Base-by-base conservation (phyloP, 768 basidiomycete species). In the Russula dissimulans region DNA sequence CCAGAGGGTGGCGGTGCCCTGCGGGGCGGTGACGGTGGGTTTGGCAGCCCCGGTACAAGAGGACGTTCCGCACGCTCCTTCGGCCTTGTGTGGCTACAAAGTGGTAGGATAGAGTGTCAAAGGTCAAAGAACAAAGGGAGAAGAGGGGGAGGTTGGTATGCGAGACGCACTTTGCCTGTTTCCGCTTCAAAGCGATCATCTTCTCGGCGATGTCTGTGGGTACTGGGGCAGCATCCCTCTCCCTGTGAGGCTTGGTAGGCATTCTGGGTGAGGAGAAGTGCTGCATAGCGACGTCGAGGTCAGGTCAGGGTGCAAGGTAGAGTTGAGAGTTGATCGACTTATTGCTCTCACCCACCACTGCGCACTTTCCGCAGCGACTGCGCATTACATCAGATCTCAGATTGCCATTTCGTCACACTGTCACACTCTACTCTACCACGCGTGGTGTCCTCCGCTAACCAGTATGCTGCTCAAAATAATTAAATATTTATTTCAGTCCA, bases 121-220 rank as follows among this genome's bases (percentile, higher is more conserved):
- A 17, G 31, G 29, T 54, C 8, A 42, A 53, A 31, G 17, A 11
- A 8, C 18, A 44, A 44, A 2, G 53, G 39, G 46, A 47, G 29
- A 11, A 15, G 46, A 46, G 38, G 18, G 54, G 6, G 32, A 44
- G 3, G 0, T 26, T 26, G 45, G 46, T 53, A 26, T 38, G 48
- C 69, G 34, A 31, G 4, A 78, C 79, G 54, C 59, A 84, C 82
- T 74, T 76, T 57, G 87, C 85, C 39, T 77, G 82, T 64, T 76
- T 82, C 18, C 91, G 78, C 69, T 86, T 83, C 4, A 86, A 73
- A 12, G 85, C 85, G 55, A 86, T 76, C 47, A 92, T 77, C 63
- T 78, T 80, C 68, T 87, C 83, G n/a, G 77, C 79, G 22, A 85
- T 63, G 71, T 84, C 81, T 0, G 75, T 78, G 3, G 76, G 71